These are phyloP conservation scores for Acrodontium crateriforme DNA, from an alignment of 2,329 filamentous ascomycete genomes.

Conservation along the genomic window DNA sequence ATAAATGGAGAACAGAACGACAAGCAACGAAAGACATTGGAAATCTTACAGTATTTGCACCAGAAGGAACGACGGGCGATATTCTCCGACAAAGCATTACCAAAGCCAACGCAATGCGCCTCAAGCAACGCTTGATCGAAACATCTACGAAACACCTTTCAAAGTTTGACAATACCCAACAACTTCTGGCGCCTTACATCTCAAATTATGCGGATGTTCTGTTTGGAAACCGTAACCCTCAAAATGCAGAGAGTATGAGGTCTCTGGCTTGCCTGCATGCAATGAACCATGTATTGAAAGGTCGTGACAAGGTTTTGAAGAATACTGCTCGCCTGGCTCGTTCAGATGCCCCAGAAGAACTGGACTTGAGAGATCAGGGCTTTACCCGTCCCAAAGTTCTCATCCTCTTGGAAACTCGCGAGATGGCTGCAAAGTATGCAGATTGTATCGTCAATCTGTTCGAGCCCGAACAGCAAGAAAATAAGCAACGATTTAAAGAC, in stretches of 20 bases:
- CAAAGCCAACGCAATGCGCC: constrained; percentile 32
- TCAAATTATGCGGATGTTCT: constrained; percentile 76
- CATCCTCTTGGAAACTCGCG: constrained; percentile 75
- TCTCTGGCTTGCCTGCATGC: constrained; percentile 67
- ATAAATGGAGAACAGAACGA: constrained; percentile 32
- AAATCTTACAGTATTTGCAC: constrained; percentile 8
- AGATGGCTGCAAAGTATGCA: constrained; percentile 68
- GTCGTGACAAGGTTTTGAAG: constrained; percentile 79
- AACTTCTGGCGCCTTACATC: constrained; percentile 53
- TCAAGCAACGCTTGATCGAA: constrained; percentile 57
- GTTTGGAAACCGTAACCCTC: constrained; percentile 55
- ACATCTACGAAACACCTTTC: constrained; percentile 40
- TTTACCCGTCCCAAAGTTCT: constrained; percentile 91
- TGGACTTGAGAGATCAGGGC: constrained; percentile 80
- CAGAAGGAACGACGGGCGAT: constrained; percentile 5
- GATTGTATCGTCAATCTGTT: constrained; percentile 63
- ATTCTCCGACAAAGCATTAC: constrained; percentile 5
- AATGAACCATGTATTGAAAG: constrained; percentile 87
- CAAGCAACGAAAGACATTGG: constrained; percentile 4
- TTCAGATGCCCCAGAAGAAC: constrained; percentile 45
- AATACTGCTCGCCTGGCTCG: constrained; percentile 71
- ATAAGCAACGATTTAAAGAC: constrained; percentile 83
- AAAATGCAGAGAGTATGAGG: constrained; percentile 55
- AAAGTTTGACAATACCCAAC: constrained; percentile 48
- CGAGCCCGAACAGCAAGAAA: constrained; percentile 82